These are phyloP conservation scores for Acanthamoeba divionensis DNA, from an alignment of 208 protist genomes.

Conservation along the genomic window DNA sequence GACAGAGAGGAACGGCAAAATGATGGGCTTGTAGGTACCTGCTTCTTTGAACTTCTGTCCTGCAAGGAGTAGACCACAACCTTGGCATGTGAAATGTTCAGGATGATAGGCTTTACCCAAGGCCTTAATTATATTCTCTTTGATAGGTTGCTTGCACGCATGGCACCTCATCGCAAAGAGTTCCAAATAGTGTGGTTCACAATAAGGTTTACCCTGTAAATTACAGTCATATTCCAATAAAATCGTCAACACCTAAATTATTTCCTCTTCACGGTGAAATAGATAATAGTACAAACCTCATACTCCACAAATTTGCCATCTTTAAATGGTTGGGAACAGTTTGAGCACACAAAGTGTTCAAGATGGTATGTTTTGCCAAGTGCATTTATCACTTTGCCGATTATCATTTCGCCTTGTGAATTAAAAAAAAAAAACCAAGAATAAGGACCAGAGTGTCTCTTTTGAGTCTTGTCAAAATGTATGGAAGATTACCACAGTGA, in stretches of 20 bases:
- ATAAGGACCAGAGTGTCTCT: background rate
- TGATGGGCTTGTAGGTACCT: no score
- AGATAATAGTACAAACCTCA: background rate
- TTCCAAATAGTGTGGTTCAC: slow-evolving; percentile 60
- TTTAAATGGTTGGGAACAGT: slow-evolving; percentile 58
- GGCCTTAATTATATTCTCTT: slow-evolving; percentile 54
- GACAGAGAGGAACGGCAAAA: no score
- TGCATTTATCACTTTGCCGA: slow-evolving; percentile 60
- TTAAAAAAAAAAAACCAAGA: background rate
- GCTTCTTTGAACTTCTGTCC: slow-evolving; percentile 1
- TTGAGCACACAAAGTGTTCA: slow-evolving; percentile 65
- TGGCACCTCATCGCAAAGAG: slow-evolving; percentile 58
- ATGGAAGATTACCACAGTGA: slow-evolving; percentile 17
- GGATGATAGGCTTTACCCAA: slow-evolving; percentile 59
- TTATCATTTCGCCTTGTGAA: slow-evolving; percentile 57
- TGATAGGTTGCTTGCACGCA: slow-evolving; percentile 53
- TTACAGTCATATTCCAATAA: background rate
- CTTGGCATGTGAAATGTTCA: slow-evolving; percentile 62
- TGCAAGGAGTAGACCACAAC: slow-evolving; percentile 24
- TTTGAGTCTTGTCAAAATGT: background rate
- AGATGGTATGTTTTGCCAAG: slow-evolving; percentile 63
- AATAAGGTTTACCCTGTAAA: slow-evolving; percentile 59
- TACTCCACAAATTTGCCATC: slow-evolving; percentile 63
- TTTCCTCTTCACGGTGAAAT: background rate
- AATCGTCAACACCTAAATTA: background rate